Base-by-base conservation (phyloP, 768 basidiomycete genomes). In the Kwoniella sp. region DNA sequence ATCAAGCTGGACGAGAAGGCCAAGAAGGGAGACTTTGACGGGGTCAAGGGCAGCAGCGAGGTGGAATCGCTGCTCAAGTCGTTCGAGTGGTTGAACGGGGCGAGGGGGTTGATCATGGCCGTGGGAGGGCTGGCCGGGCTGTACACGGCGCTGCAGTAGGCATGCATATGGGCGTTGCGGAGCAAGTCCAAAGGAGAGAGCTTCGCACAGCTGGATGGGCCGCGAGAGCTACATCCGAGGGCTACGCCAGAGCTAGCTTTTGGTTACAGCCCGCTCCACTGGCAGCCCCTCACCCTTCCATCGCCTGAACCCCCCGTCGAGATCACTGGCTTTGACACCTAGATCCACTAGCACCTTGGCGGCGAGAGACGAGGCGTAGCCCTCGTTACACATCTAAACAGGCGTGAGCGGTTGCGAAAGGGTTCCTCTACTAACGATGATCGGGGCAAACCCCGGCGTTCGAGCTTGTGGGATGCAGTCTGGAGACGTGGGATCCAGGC, bases 1-100 rank as follows among this genome's bases (percentile, higher is more conserved):
- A 26, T 55, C 20, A 39, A 41, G 5, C 39, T 55, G 5, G 53
- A 55, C 19, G 46, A 55, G 9, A 38, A 22, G 19, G 34, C 51
- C 20, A 45, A 38, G 22, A 33, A 56, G 40, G 27, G 29, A 6
- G 37, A 38, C 7, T 14, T 20, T 3, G 37, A 38, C 9, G 37
- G 37, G 19, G 37, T 38, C 37, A 46, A 20, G 22, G 22, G 17
- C 22, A 36, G 28, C 34, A 20, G 17, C 3, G 29, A 55, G 22
- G 39, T 55, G 11, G 19, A 25, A 5, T 38, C 15, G 39, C 22
- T 47, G 27, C 15, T 55, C 8, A 31, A 33, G 45, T 25, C 12
- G 17, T 55, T 55, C 33, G 29, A 15, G 17, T 27, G 39, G 31
- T 22, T 39, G 28, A 55, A 55, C 25, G 19, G 15, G 3, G 22